These are phyloP conservation scores for Laburnicola sp. DNA, from an alignment of 2,329 filamentous ascomycete species.

Conservation along the genomic window DNA sequence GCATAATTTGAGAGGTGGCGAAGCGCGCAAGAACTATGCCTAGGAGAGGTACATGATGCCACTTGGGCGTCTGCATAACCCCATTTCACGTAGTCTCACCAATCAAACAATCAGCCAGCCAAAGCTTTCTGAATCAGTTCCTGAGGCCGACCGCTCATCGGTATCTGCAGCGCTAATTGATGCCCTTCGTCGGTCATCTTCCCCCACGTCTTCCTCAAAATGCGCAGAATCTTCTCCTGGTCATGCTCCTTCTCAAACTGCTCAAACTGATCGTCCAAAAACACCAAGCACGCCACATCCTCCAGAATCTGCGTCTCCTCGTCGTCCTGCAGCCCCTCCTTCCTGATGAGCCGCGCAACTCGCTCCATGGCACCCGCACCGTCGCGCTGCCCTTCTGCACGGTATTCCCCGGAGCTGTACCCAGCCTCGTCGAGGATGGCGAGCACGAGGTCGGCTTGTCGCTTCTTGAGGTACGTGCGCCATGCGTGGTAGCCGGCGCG, in stretches of 20 bases:
- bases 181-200: constrained; percentile 46
- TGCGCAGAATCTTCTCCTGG: constrained; percentile 72
- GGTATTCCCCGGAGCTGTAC: constrained; percentile 34
- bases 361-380: constrained; percentile 58
- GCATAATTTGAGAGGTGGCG: neutral
- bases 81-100: neutral
- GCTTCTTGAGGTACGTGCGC: constrained; percentile 72
- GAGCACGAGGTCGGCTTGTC: constrained; percentile 65
- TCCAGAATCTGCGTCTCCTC: constrained; percentile 75
- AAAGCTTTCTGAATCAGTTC: constrained; percentile 41
- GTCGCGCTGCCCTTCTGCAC: neutral
- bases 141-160: constrained; percentile 33
- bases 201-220: constrained; percentile 47
- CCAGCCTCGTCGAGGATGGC: constrained; percentile 58
- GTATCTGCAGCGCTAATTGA: constrained; percentile 40
- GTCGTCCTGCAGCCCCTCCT: constrained; percentile 69
- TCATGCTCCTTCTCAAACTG: constrained; percentile 73
- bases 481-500: constrained; percentile 78
- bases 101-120: constrained; percentile 20
- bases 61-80: neutral
- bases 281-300: constrained; percentile 85
- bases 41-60: no score
- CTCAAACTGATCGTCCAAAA: constrained; percentile 84
- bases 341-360: constrained; percentile 73
- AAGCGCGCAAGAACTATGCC: no score